Evolutionary conservation across 495 filamentous ascomycete genomes (phyloP).

Genomic region (Astrothelium macrocarpum): DNA sequence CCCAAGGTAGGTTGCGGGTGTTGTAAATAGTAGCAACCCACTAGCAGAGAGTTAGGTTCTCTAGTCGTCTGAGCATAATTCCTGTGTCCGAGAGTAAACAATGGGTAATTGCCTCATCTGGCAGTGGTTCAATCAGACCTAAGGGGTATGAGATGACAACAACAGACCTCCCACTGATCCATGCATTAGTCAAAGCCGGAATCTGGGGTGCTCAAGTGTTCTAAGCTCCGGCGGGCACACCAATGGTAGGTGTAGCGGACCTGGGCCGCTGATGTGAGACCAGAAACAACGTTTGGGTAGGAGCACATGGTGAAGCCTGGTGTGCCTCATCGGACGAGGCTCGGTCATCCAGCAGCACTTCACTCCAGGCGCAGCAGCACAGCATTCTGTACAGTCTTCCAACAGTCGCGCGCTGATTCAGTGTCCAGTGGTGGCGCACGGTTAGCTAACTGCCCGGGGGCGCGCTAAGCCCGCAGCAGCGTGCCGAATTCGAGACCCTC

Average conservation of each 20-base stretch:
- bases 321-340: not conserved
- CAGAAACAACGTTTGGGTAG: not conserved
- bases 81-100: not conserved
- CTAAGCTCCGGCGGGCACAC: no score
- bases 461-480: not conserved
- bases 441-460: not conserved
- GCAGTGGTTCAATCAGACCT: no score
- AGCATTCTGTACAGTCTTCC: no score
- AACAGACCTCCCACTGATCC: not conserved
- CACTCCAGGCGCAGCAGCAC: no score
- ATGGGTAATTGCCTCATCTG: not conserved
- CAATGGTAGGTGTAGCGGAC: not conserved
- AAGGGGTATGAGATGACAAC: not conserved
- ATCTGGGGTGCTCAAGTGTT: no score
- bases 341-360: no score
- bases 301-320: not conserved
- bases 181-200: not conserved
- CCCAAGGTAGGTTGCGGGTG: no score
- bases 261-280: constrained; percentile 12
- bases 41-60: not conserved
- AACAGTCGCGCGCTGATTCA: no score
- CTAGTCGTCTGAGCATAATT: not conserved
- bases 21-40: not conserved
- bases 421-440: constrained; percentile 2
- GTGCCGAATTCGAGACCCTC: not conserved